Conservation (phyloP, 768 basidiomycete genomes). For the Dictyophora rubrovolvata region DNA sequence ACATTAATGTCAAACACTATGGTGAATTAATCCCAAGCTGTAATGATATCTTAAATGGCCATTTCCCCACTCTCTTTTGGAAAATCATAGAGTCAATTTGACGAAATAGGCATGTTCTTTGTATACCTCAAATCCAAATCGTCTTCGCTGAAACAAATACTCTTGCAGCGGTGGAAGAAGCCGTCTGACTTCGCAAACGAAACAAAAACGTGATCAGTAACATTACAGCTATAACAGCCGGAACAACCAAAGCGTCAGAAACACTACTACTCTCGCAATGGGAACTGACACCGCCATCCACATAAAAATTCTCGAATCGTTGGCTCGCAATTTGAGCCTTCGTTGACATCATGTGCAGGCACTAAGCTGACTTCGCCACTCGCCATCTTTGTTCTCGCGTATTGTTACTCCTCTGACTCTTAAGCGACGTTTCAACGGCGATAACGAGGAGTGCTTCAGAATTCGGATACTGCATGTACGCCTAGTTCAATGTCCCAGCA, state of each 20-base stretch:
- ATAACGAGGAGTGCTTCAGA: no score
- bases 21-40: constrained; percentile 39
- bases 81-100: constrained; percentile 84
- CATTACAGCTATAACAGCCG: constrained; percentile 91
- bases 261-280: constrained; percentile 93
- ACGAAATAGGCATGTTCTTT: constrained; percentile 79
- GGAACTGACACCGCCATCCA: constrained; percentile 92
- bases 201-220: constrained; percentile 67
- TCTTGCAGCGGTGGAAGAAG: constrained; percentile 90
- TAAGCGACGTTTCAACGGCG: no score
- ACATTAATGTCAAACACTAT: constrained; percentile 99
- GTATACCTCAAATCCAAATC: neutral
- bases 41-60: neutral
- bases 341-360: no score
- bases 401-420: no score
- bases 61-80: neutral
- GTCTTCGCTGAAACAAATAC: neutral
- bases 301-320: constrained; percentile 69
- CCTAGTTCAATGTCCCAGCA: no score
- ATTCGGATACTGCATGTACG: no score
- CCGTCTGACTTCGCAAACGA: constrained; percentile 80
- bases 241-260: constrained; percentile 81
- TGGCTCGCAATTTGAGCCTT: no score
- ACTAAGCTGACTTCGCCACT: no score
- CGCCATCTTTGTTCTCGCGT: no score